Evolutionary conservation across 768 basidiomycete genomes (phyloP), one percentile per base, ranked within the genome.

Genomic region (Tulasnella calospora): DNA sequence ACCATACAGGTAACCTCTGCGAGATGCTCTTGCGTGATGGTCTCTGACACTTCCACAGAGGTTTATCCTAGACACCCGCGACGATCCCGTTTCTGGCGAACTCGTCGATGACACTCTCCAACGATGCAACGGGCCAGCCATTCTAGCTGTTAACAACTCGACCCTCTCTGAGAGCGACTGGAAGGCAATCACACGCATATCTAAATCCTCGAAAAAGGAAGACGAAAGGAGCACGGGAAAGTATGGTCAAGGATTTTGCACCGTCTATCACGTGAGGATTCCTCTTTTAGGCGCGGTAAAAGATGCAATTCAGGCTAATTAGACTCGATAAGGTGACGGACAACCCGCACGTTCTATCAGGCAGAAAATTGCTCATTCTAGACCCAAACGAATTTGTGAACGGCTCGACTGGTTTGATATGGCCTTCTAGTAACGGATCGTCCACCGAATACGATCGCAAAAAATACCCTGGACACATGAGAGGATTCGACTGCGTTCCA

Each of bases 341-440:
- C 74, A 57, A 75, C 57, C 74, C 74, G 21, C 74, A 75, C 44
- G 51, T 75, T n/a, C 36, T 51, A 47, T 75, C 74, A 9, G 74
- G 74, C 9, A 61, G 6, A n/a, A 51, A 47, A n/a, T 46, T 75
- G 44, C 46, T 75, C n/a, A 47, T 75, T 44, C 74, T 75, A 6
- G 74, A 75, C 74, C 74, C 74, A 9, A 40, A 75, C 44, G 30
- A 61, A 15, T 36, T 35, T 19, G 21, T 75, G 17, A 19, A 30
- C 35, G 40, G 30, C 10, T 51, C 27, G 13, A 21, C 36, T 27
- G 74, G 74, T 47, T 35, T 71, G 38, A 71, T 40, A 1, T 35
- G 33, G 33, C 33, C 69, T 71, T 71, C 69, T 9, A 21, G 21
- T 17, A 21, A 47, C 15, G 74, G 19, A 33, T 35, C 51, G 2